Evolutionary conservation across 345 rosid genomes (phyloP), one percentile per base, ranked within the genome.

Genomic region (Eucalyptus victrix): DNA sequence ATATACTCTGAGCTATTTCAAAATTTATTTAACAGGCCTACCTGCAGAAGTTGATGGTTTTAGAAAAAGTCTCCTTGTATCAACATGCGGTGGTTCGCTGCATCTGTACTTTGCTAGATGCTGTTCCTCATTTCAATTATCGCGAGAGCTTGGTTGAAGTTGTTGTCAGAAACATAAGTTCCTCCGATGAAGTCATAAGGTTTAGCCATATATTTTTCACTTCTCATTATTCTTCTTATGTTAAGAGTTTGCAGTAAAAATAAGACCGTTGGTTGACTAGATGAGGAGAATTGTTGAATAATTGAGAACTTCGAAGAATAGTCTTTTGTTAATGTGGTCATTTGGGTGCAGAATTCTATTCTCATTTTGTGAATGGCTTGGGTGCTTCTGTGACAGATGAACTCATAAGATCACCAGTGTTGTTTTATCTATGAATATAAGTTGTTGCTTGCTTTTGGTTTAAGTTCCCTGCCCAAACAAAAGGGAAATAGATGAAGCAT

Each of bases 51-150:
- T 88, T 98, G 93, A 89, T 94, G 72, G 90, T 88, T 30, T 90
- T 94, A 50, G 96, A 96, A 90, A 95, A 94, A 88, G 94, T 90
- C 87, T 32, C 97, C 86, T 90, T 90, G 51, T 98, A 93, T 92
- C 94, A 93, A 89, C 97, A 94, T 90, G 95, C 94, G 88, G 97
- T 93, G 34, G 93, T 95, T 81, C 96, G 98, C 87, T 96, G 99
- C 89, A 80, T 96, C 86, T 97, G 97, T 91, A 90, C 91, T 65
- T 94, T 98, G 93, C 96, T 98, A 87, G 99, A 97, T 53, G 94
- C 99, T 87, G 96, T 89, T 91, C 98, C 98, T 42, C 98, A 98
- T 94, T 98, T 98, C 93, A 97, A 98, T 94, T 98, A 93, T 89
- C 92, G 96, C 9, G 97, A 96, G 89, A 95, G 90, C 92, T 94